Evolutionary conservation across 2,329 filamentous ascomycete species (phyloP), one percentile per base, ranked within the genome.

Genomic region (Exutisphaerella laricina): DNA sequence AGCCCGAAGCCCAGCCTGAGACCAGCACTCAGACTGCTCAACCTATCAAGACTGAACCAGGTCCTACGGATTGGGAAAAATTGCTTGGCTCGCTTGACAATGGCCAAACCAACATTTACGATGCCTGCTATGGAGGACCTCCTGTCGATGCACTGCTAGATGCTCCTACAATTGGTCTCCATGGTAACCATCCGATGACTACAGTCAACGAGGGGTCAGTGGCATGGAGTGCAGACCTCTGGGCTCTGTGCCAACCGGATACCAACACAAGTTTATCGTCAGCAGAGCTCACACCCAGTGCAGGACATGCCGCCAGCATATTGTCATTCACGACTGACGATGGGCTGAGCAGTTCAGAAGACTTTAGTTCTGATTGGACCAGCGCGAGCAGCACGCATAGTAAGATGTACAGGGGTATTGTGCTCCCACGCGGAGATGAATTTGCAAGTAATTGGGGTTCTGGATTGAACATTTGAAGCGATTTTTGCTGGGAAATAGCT

Each of bases 91-190:
- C 82, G 16, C 80, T 94, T 62, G 88, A 94, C 55, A 81, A 81
- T 25, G 86, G 86, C 1, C 77, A 83, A 51, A 79, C 82, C 41
- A 94, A 90, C 58, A 83, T 94, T n/a, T 92, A 87, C 63, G 83
- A 88, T 58, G 82, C 82, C 29, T 87, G 88, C 42, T 88, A 88
- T 54, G 85, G 84, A 26, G 84, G 84, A 0, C 73, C 75, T 7
- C 72, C 71, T 5, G 64, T 65, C 29, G 61, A 65, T 17, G 55
- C 65, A 70, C 48, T 68, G 3, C 61, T 73, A 22, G 67, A 72
- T 23, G 42, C 44, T 4, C 65, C 72, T 8, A 65, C 72, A 13
- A 59, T 70, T 0, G 67, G 65, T n/a, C 34, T 45, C 17, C 40
- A 29, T n/a, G 43, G 39, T 50, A 55, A 41, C 50, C 55, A 40